phyloP scores from a whole-genome alignment of 371 early-diverging fungal genomes.

The Polyrhizophydium stewartii region DNA sequence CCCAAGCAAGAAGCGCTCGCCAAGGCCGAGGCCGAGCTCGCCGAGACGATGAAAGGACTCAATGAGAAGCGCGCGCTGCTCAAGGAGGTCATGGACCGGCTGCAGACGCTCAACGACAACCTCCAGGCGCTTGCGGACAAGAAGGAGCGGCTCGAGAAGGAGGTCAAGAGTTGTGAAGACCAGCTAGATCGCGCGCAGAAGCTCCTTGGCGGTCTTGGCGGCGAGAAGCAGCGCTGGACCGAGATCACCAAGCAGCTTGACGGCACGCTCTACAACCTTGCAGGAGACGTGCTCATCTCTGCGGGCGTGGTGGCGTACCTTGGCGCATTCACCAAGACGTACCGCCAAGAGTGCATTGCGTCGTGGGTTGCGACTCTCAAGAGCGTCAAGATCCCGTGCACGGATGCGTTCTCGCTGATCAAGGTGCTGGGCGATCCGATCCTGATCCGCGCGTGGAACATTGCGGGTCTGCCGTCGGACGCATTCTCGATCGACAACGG shows the following conservation, averaged over 20 bases:
- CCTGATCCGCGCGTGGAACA: constrained; percentile 49
- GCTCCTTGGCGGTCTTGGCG: constrained; percentile 51
- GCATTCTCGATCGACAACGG: constrained; percentile 52
- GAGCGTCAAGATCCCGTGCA: constrained; percentile 37
- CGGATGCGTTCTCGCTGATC: constrained; percentile 38
- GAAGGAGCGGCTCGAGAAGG: constrained; percentile 41
- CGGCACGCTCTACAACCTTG: constrained; percentile 34
- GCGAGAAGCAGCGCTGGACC: constrained; percentile 57
- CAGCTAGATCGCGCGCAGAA: constrained; percentile 54
- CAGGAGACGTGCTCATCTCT: constrained; percentile 50
- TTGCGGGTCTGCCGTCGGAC: constrained; percentile 51
- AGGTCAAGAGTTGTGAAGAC: constrained; percentile 49
- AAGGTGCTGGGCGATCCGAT: constrained; percentile 49
- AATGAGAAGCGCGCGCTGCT: constrained; percentile 49
- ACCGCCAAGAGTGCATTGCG: constrained; percentile 32
- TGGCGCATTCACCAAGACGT: constrained; percentile 48
- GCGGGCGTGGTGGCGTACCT: constrained; percentile 52
- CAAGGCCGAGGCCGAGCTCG: constrained; percentile 47
- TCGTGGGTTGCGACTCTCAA: constrained; percentile 31
- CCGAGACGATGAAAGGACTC: constrained; percentile 45
- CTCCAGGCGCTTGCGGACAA: constrained; percentile 43
- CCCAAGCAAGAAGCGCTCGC: constrained; percentile 56
- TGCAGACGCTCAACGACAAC: constrained; percentile 48
- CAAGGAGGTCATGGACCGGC: constrained; percentile 43
- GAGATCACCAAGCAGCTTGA: constrained; percentile 44